Percentiles rank a stretch among this genome's conserved stretches.
Evolutionary conservation across 2,329 filamentous ascomycete species (phyloP).

Genomic region (Colletotrichum destructivum): DNA sequence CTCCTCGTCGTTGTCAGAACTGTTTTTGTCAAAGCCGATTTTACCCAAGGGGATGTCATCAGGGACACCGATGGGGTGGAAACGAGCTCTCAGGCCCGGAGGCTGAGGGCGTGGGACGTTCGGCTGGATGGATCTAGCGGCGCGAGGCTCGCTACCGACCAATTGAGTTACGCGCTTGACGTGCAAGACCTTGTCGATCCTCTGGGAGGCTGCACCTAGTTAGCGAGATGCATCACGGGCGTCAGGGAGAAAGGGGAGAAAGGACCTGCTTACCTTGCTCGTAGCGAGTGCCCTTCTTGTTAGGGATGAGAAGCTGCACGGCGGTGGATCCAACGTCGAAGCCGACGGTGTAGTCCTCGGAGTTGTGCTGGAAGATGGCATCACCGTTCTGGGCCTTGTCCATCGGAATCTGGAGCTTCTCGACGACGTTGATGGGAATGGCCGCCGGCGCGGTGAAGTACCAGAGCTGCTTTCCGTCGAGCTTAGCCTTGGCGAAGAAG

Average conservation of each 20-base stretch:
- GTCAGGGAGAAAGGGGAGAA: background rate
- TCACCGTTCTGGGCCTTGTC: slow-evolving; percentile 68
- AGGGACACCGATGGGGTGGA: slow-evolving; percentile 74
- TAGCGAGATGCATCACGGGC: background rate
- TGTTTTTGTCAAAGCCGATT: slow-evolving; percentile 57
- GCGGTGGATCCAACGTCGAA: slow-evolving; percentile 67
- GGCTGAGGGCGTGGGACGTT: slow-evolving; percentile 74
- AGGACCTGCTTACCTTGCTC: slow-evolving; percentile 62
- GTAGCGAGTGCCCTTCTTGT: slow-evolving; percentile 68
- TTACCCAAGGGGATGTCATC: slow-evolving; percentile 49
- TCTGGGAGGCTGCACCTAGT: slow-evolving; percentile 50
- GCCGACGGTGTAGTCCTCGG: slow-evolving; percentile 73
- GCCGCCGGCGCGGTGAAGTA: slow-evolving; percentile 82
- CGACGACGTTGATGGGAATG: slow-evolving; percentile 77
- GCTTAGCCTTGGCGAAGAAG: slow-evolving; percentile 71
- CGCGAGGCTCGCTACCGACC: slow-evolving; percentile 54
- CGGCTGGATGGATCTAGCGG: slow-evolving; percentile 61
- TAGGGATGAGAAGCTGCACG: slow-evolving; percentile 75
- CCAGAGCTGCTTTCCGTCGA: slow-evolving; percentile 83
- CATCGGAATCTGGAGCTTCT: slow-evolving; percentile 74
- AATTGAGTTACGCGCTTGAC: slow-evolving; percentile 75
- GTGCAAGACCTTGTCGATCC: slow-evolving; percentile 74
- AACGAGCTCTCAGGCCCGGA: slow-evolving; percentile 76
- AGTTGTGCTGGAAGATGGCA: slow-evolving; percentile 73
- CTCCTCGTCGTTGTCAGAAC: slow-evolving; percentile 60